phyloP scores from a whole-genome alignment of 2,329 filamentous ascomycete species.

The Cladosporium halotolerans region DNA sequence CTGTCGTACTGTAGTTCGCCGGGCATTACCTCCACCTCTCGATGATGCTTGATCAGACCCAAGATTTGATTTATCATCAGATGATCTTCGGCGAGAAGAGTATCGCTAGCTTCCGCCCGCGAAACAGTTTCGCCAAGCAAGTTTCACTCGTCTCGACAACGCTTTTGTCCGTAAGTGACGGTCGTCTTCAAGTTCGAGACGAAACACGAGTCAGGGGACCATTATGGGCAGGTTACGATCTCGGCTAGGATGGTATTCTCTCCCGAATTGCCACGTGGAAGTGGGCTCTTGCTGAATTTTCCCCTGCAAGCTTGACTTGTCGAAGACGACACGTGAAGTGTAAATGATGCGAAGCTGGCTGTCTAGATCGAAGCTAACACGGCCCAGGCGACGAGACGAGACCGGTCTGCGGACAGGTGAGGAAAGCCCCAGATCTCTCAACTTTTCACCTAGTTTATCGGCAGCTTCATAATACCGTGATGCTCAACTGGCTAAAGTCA shows the following conservation, averaged over 20 bases:
- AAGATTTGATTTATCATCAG: neutral
- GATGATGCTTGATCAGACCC: neutral
- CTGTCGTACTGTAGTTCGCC: neutral
- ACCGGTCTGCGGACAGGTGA: constrained; percentile 5
- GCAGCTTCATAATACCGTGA: neutral
- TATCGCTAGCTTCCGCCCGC: neutral
- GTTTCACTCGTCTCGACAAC: constrained; percentile 2
- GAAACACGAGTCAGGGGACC: neutral
- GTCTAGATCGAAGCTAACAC: constrained; percentile 2
- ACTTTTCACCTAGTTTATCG: neutral
- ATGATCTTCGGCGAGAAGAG: neutral
- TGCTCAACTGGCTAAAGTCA: neutral
- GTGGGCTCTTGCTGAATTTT: neutral
- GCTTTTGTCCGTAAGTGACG: neutral
- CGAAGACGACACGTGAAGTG: constrained; percentile 3
- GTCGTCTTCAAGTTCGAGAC: neutral
- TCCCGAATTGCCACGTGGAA: neutral
- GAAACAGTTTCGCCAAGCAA: neutral
- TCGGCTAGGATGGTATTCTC: constrained; percentile 1
- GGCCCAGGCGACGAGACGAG: neutral
- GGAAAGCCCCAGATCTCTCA: neutral
- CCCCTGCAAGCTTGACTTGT: constrained; percentile 1
- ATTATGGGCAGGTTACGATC: neutral
- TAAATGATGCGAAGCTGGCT: constrained; percentile 1
- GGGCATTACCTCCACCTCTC: neutral